A percentile compares a stretch with the other conserved stretches of the same genome.
phyloP scores from a whole-genome alignment of 805 yeast genomes.

The Yarrowia divulgata region DNA sequence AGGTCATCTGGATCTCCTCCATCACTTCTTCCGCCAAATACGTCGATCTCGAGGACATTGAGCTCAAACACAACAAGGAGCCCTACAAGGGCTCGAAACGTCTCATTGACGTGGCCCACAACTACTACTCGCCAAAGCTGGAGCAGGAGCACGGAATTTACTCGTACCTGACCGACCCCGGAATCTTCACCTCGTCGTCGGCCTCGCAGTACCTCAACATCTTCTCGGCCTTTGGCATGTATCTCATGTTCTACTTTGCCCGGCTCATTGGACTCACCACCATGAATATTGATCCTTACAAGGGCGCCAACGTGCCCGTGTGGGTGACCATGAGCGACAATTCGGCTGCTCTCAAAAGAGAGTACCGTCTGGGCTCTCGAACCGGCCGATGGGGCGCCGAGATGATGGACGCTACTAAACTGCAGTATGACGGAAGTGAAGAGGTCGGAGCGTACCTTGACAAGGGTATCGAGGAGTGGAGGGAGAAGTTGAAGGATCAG shows the following conservation, averaged over 20 bases:
- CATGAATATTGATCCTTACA: constrained; percentile 88
- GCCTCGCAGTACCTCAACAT: constrained; percentile 73
- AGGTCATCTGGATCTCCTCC: constrained; percentile 84
- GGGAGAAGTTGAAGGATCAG: constrained; percentile 73
- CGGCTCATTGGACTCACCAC: constrained; percentile 83
- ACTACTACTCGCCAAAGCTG: constrained; percentile 67
- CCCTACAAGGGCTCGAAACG: constrained; percentile 95
- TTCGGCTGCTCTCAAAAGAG: constrained; percentile 57
- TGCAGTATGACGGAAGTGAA: constrained; percentile 58
- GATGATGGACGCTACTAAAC: constrained; percentile 57
- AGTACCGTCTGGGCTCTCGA: constrained; percentile 76
- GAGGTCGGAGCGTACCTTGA: constrained; percentile 74
- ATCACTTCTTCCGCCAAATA: constrained; percentile 79
- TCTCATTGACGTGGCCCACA: constrained; percentile 80
- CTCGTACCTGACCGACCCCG: constrained; percentile 90
- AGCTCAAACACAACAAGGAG: constrained; percentile 65
- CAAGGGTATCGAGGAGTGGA: constrained; percentile 70
- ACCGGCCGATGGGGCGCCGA: constrained; percentile 69
- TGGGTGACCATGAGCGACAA: constrained; percentile 65
- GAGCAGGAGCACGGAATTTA: constrained; percentile 59
- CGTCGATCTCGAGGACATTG: constrained; percentile 76
- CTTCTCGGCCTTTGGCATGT: constrained; percentile 85
- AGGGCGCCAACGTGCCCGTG: constrained; percentile 87
- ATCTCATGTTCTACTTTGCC: constrained; percentile 80
- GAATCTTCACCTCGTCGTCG: constrained; percentile 85